Conservation (phyloP, 495 filamentous ascomycete genomes). For the Xylaria intraflava region DNA sequence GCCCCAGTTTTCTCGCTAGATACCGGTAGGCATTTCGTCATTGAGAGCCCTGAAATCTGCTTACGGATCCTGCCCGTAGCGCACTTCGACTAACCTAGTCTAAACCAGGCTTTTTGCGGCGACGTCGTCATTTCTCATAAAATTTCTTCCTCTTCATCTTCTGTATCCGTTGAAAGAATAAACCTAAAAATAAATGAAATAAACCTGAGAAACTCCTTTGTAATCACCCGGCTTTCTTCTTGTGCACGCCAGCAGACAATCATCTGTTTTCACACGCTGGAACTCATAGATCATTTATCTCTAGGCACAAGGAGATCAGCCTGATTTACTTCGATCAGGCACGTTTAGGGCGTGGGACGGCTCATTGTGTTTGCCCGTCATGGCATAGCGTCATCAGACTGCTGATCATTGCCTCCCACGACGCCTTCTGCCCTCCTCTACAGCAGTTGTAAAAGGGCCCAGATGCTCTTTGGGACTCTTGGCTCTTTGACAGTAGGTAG, state of each 20-base stretch:
- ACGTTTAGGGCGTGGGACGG: slow-evolving; percentile 1
- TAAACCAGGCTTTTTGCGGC: neutral
- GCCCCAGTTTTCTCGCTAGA: neutral
- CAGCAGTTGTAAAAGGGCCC: too few relatives aligned
- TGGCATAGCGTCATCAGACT: slow-evolving; percentile 29
- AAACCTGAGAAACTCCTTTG: neutral
- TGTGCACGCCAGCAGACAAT: neutral
- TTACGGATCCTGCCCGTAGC: slow-evolving; percentile 4
- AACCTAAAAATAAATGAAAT: too few relatives aligned
- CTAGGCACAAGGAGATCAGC: neutral
- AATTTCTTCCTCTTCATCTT: neutral
- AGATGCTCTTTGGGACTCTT: slow-evolving; percentile 13
- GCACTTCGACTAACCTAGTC: neutral
- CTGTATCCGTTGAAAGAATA: too few relatives aligned
- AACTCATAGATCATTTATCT: neutral
- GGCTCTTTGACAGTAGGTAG: neutral
- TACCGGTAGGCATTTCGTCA: slow-evolving; percentile 7
- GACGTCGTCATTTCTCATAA: slow-evolving; percentile 1
- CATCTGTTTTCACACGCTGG: neutral
- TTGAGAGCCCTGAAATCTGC: slow-evolving; percentile 11
- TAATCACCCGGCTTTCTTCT: neutral
- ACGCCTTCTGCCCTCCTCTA: slow-evolving; percentile 15
- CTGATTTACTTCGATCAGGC: slow-evolving; percentile 1
- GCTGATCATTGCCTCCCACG: slow-evolving; percentile 30
- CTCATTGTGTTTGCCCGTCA: slow-evolving; percentile 11